Evolutionary conservation across 1,139 yeast genomes (phyloP).

Genomic region (Zygoascus sp.): DNA sequence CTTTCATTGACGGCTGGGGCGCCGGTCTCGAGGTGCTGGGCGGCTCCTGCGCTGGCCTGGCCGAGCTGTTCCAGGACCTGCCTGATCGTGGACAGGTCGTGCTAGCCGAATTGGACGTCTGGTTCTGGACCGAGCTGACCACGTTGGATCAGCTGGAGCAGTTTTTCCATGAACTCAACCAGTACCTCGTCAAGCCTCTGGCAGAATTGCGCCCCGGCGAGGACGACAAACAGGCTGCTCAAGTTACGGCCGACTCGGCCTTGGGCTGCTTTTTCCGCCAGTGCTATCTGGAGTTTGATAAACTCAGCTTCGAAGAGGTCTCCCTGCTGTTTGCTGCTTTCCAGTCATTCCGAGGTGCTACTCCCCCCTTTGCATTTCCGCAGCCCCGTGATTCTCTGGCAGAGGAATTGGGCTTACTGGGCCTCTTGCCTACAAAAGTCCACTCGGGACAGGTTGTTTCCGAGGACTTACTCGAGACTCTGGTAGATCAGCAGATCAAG

Average conservation of each 20-base stretch:
- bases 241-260: constrained; percentile 23
- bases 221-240: not conserved
- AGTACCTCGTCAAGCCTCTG: constrained; percentile 10
- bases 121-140: constrained; percentile 1
- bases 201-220: not conserved
- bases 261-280: constrained; percentile 42
- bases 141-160: constrained; percentile 13
- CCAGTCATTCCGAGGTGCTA: constrained; percentile 21
- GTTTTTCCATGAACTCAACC: constrained; percentile 15
- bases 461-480: constrained; percentile 48
- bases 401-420: not conserved
- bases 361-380: not conserved
- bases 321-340: constrained; percentile 52
- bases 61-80: constrained; percentile 6
- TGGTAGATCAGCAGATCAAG: constrained; percentile 55
- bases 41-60: constrained; percentile 10
- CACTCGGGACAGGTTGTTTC: constrained; percentile 35
- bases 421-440: not conserved
- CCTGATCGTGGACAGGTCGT: constrained; percentile 2
- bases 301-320: constrained; percentile 57
- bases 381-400: not conserved
- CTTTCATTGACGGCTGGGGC: constrained; percentile 24
- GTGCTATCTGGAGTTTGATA: constrained; percentile 47
- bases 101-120: not conserved
- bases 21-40: constrained; percentile 14